Conservation (phyloP, 2,329 filamentous ascomycete genomes). For the Thelonectria discophora region DNA sequence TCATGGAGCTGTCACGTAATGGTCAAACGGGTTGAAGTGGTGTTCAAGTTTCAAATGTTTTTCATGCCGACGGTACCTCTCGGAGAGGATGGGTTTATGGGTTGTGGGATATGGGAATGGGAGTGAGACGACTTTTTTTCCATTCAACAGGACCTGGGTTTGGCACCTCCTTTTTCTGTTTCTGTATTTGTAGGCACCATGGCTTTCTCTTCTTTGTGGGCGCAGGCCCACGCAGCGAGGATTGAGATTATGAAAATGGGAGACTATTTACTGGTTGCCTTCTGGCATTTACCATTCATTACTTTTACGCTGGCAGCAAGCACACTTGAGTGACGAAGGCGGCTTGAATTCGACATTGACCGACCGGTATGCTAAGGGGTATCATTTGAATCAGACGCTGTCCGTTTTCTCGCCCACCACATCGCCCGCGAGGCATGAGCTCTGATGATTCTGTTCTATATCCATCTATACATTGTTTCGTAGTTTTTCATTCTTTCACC, state of each 20-base stretch:
- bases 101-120: conserved; percentile 14
- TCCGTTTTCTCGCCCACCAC: not conserved
- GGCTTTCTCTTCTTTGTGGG: conserved; percentile 18
- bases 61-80: conserved; percentile 9
- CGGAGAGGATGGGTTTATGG: conserved; percentile 14
- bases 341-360: not conserved
- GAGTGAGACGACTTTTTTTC: conserved; percentile 18
- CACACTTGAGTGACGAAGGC: not conserved
- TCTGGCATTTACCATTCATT: conserved; percentile 13
- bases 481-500: not conserved
- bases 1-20: conserved; percentile 12
- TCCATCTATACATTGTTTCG: conserved; percentile 1
- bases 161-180: conserved; percentile 22
- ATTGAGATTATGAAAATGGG: conserved; percentile 31
- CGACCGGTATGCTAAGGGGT: conserved; percentile 10
- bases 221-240: conserved; percentile 28
- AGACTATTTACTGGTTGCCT: conserved; percentile 28
- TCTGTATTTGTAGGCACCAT: conserved; percentile 40
- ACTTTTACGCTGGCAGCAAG: not conserved
- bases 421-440: not conserved
- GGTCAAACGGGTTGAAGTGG: conserved; percentile 14
- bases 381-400: conserved; percentile 26
- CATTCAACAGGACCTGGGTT: not conserved
- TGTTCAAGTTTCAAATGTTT: conserved; percentile 14
- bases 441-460: not conserved